Evolutionary conservation across 768 basidiomycete genomes (phyloP), one percentile per base, ranked within the genome.

Genomic region (Neoboletus magnificus): DNA sequence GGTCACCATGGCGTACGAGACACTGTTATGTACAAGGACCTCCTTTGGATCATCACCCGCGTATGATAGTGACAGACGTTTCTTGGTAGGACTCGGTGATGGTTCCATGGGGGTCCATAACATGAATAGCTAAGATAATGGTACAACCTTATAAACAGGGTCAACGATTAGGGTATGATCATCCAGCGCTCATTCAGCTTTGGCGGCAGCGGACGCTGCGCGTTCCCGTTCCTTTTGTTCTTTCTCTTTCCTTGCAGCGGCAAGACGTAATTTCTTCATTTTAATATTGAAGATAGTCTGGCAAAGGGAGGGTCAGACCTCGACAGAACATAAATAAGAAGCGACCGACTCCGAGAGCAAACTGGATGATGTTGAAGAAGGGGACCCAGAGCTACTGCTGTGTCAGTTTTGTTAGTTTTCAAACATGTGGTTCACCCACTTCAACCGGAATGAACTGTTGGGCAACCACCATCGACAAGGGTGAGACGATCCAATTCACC

Each of bases 401-500:
- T 16, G 33, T 61, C 25, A 57, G 61, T 32, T 47, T 51, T 22
- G 47, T 35, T 48, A 7, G 10, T 15, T 23, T 37, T 48, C 35
- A 37, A 32, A 18, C 45, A 41, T 8, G 32, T 36, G 23, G 23
- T 63, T 22, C 13, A 53, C 80, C 53, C 58, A 88, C 88, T 70
- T 92, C 87, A 22, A 87, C 77, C 13, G 93, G 82, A 41, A 95
- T 72, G 69, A 87, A 91, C 56, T 77, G 85, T 69, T 93, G 92
- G 7, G 93, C 93, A 61, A 91, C 73, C 9, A 82, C 72, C 72
- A 91, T 77, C 6, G 88, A 82, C 47, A 88, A 59, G 22, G 93
- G 93, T 13, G 87, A 89, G 29, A 87, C 82, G 33, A 89, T 72
- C 91, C 89, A 93, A 23, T 84, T 84, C 52, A 92, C 79, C 91